Conservation (phyloP, 208 protist species). For the Leishmania gerbilli region DNA sequence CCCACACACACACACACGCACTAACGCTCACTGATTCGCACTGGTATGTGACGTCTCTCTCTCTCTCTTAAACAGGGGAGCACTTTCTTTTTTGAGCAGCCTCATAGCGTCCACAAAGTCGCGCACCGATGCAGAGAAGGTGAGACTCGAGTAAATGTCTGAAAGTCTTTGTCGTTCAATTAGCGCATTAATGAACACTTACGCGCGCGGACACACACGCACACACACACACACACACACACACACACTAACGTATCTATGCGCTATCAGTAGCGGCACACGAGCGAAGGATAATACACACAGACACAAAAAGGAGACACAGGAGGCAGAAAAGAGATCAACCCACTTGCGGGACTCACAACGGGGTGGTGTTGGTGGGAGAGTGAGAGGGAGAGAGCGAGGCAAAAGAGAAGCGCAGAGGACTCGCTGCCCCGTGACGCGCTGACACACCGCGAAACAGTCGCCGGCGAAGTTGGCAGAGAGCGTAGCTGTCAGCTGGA, state of each 20-base stretch:
- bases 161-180: constrained; percentile 1
- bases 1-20: background rate
- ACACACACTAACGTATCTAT: background rate
- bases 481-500: too few relatives aligned
- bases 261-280: too few relatives aligned
- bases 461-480: too few relatives aligned
- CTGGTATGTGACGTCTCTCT: background rate
- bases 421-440: too few relatives aligned
- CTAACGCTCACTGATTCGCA: background rate
- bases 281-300: background rate
- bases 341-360: too few relatives aligned
- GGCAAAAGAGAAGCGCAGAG: background rate
- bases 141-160: background rate
- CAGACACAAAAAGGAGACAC: background rate
- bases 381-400: too few relatives aligned
- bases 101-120: background rate
- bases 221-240: background rate
- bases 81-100: background rate
- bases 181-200: constrained; percentile 3
- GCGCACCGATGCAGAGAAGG: background rate
- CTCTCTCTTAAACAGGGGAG: background rate
- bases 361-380: too few relatives aligned
- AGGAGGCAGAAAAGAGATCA: constrained; percentile 3
- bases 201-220: background rate
- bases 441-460: too few relatives aligned